Conservation (phyloP, 2,329 filamentous ascomycete species). For the Lasiodiplodia sp. region DNA sequence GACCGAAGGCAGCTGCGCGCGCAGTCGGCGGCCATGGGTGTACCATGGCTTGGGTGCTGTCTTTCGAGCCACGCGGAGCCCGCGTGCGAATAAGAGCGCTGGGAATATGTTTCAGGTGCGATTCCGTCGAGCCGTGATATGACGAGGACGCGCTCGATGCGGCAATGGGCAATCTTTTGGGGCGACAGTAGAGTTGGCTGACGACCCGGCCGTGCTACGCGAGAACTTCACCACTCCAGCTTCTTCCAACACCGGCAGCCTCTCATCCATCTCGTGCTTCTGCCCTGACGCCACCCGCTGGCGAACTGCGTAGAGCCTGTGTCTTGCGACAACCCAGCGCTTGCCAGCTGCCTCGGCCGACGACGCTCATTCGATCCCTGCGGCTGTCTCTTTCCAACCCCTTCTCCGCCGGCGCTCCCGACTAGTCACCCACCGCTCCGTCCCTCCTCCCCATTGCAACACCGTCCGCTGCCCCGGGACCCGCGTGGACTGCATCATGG, state of each 20-base stretch:
- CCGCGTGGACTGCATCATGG: conserved; percentile 34
- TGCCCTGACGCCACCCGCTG: conserved; percentile 17
- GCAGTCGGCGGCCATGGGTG: conserved; percentile 12
- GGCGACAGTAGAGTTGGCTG: conserved; percentile 1
- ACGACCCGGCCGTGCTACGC: conserved; percentile 1
- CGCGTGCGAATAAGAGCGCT: conserved; percentile 28
- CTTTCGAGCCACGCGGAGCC: conserved; percentile 26
- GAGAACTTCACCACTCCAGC: conserved; percentile 15
- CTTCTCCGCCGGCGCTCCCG: conserved; percentile 30
- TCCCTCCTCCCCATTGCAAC: conserved; percentile 29
- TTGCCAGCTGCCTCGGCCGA: conserved; percentile 18
- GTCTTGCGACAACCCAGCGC: conserved; percentile 15
- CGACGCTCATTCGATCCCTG: conserved; percentile 26
- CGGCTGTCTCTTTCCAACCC: conserved; percentile 27
- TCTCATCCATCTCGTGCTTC: conserved; percentile 25
- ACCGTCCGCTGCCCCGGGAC: conserved; percentile 15
- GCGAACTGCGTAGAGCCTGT: conserved; percentile 26
- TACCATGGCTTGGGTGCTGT: conserved; percentile 19
- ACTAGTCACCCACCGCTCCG: conserved; percentile 26
- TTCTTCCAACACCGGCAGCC: conserved; percentile 19
- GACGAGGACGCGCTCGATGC: conserved; percentile 8
- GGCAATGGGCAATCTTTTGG: conserved; percentile 3
- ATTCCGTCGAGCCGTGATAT: conserved; percentile 25
- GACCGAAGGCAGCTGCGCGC: conserved; percentile 23
- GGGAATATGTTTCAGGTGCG: conserved; percentile 24